A percentile compares a stretch with the other conserved stretches of the same genome.
Conservation (phyloP, 129 eudicot species). For the Solidago caesia region DNA sequence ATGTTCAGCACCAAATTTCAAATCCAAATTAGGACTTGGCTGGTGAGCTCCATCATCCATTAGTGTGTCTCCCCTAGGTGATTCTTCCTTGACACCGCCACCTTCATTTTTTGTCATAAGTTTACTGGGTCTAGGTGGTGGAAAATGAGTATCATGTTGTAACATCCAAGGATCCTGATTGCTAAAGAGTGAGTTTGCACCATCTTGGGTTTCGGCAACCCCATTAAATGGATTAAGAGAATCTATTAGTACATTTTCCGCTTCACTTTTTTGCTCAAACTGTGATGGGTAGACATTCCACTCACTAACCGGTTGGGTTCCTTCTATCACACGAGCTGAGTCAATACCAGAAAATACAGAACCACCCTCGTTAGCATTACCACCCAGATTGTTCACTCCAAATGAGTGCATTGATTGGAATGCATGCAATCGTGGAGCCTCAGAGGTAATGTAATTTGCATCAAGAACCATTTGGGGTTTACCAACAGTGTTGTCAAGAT, state of each 20-base stretch:
- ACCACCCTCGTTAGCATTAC: slow-evolving; percentile 24
- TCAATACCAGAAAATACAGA: slow-evolving; percentile 26
- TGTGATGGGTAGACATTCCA: slow-evolving; percentile 39
- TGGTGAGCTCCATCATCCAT: slow-evolving; percentile 41
- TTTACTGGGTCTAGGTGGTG: slow-evolving; percentile 79
- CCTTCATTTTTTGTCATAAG: slow-evolving; percentile 49
- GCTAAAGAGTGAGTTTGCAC: slow-evolving; percentile 63
- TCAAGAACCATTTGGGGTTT: slow-evolving; percentile 32
- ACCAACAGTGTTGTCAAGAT: slow-evolving; percentile 7
- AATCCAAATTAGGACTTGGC: slow-evolving; percentile 43
- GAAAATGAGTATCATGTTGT: slow-evolving; percentile 57
- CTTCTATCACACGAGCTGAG: slow-evolving; percentile 36
- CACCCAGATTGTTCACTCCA: slow-evolving; percentile 43
- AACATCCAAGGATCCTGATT: slow-evolving; percentile 97
- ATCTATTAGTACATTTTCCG: slow-evolving; percentile 29
- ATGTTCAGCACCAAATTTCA: slow-evolving; percentile 44
- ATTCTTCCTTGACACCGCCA: slow-evolving; percentile 42
- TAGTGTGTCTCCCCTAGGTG: slow-evolving; percentile 34
- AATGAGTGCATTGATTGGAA: slow-evolving; percentile 34
- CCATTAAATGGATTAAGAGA: slow-evolving; percentile 43
- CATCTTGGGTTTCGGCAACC: slow-evolving; percentile 50
- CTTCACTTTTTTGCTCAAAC: slow-evolving; percentile 38
- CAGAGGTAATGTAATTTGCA: slow-evolving; percentile 33
- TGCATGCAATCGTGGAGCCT: slow-evolving; percentile 37
- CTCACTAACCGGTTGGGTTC: slow-evolving; percentile 32